Evolutionary conservation across 108 stramenopile species (phyloP).

Genomic region (Parmales sp.): DNA sequence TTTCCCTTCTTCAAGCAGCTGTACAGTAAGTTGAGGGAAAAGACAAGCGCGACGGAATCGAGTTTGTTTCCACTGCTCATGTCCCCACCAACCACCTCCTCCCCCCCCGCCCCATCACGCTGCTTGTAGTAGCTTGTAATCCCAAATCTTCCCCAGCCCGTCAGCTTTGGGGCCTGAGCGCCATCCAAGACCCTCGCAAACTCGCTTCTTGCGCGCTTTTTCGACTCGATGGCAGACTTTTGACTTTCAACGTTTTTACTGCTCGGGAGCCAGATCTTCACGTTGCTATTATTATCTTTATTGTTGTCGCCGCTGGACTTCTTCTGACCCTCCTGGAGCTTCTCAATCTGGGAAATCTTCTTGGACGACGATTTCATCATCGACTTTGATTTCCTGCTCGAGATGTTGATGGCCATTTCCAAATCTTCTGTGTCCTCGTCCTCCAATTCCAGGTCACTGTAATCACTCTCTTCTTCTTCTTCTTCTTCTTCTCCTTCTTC

Average conservation of each 20-base stretch:
- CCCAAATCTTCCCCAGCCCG: slow-evolving; percentile 55
- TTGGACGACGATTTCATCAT: no score
- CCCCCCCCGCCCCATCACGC: slow-evolving; percentile 21
- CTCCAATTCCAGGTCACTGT: slow-evolving; percentile 18
- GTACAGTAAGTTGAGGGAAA: slow-evolving; percentile 70
- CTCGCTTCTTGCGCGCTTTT: slow-evolving; percentile 31
- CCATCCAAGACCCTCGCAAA: slow-evolving; percentile 59
- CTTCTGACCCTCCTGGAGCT: background rate
- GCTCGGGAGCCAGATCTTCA: slow-evolving; percentile 60
- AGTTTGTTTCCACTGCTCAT: no score
- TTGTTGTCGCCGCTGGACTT: slow-evolving; percentile 9
- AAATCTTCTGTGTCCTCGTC: no score
- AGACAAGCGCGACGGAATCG: slow-evolving; percentile 60
- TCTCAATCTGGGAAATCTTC: no score
- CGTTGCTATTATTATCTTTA: slow-evolving; percentile 18
- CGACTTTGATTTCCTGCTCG: no score
- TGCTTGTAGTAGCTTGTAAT: slow-evolving; percentile 20
- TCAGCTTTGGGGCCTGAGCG: slow-evolving; percentile 67
- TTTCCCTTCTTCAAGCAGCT: slow-evolving; percentile 58
- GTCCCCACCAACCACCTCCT: slow-evolving; percentile 65
- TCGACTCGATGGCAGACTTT: slow-evolving; percentile 40
- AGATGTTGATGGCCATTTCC: no score
- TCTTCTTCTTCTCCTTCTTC: slow-evolving; percentile 35
- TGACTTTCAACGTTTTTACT: slow-evolving; percentile 31
- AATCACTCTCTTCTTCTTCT: slow-evolving; percentile 11